Base-by-base conservation (phyloP, 257 asterid species). In the Solanum ossicruentum region DNA sequence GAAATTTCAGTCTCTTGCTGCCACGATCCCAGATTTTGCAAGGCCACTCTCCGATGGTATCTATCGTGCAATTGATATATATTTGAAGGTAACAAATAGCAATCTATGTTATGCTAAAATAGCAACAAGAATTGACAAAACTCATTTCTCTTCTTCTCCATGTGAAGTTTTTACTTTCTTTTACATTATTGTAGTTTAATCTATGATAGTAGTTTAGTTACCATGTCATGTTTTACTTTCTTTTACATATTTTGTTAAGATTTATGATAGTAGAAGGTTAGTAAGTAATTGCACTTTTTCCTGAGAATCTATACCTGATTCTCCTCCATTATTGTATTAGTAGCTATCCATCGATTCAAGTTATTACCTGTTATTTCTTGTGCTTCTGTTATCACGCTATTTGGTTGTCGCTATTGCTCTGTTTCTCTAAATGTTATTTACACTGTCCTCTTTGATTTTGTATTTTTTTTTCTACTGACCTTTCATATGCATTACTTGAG, bases 11-110 rank as follows among this genome's bases (percentile, higher is more conserved):
- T 77, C 96, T 23, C 91, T 96, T 45, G 97, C 96, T 66, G 95
- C 98, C 9, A 92, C 94, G 0, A 80, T 96, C 81, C 98, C 99
- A 11, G 98, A 94, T 82, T 93, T 94, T 81, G 99, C 98, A 20
- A 87, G 99, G 87, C 95, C 96, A 0, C 84, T 90, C 54, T 88
- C 95, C 5, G 98, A 94, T 85, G 98, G 99, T 45, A 86, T 96
- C 60, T 96, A 96, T 81, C 96, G 99, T 0, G 98, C 99, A 15
- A 92, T 93, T 41, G 98, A 96, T 80, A 91, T 96, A 39, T 96
- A 89, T 87, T 92, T 96, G 41, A 96, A 94, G 99, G 99, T 93
- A 88, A 86, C 77, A 61, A 45, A 66, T 28, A 32, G 73, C 13
- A 7, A 15, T 32, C 73, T 66, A 28, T 66, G 45, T 28, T 67